Evolutionary conservation across 495 filamentous ascomycete genomes (phyloP).

Genomic region (Melanomma pulvis-pyrius): DNA sequence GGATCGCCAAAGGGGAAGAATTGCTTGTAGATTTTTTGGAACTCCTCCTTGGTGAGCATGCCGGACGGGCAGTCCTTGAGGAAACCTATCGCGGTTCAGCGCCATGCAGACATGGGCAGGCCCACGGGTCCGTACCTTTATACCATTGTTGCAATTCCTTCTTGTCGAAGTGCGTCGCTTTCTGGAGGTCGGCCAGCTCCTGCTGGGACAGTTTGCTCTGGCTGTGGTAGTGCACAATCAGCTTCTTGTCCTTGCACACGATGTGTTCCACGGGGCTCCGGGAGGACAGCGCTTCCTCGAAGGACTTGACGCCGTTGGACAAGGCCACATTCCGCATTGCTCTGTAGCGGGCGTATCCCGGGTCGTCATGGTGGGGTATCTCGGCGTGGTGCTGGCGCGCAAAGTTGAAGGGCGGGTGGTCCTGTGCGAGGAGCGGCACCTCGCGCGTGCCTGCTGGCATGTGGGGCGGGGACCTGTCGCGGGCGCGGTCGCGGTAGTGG

Average conservation of each 20-base stretch:
- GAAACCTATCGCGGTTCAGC: slow-evolving; percentile 65
- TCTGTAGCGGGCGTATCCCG: slow-evolving; percentile 23
- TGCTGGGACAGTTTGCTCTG: slow-evolving; percentile 85
- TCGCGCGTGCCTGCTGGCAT: slow-evolving; percentile 13
- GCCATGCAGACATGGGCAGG: neutral
- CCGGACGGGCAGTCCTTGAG: slow-evolving; percentile 97
- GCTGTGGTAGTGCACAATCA: slow-evolving; percentile 39
- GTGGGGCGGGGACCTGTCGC: neutral
- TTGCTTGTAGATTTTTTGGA: slow-evolving; percentile 99
- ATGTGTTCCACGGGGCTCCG: slow-evolving; percentile 14
- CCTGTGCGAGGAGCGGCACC: slow-evolving; percentile 15
- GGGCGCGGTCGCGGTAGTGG: slow-evolving; percentile 9
- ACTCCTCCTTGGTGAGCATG: slow-evolving; percentile 95
- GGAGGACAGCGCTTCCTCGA: slow-evolving; percentile 9
- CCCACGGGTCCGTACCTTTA: slow-evolving; percentile 66
- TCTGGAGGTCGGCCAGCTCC: slow-evolving; percentile 92
- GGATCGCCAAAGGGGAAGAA: slow-evolving; percentile 99
- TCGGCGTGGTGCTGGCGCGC: slow-evolving; percentile 21
- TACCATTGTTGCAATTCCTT: slow-evolving; percentile 99
- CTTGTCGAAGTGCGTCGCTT: slow-evolving; percentile 98
- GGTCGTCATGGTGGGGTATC: slow-evolving; percentile 27
- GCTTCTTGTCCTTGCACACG: slow-evolving; percentile 6
- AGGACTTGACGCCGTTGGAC: slow-evolving; percentile 3
- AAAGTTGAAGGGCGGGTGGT: slow-evolving; percentile 22
- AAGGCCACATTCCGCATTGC: slow-evolving; percentile 10